Conservation (phyloP, 768 basidiomycete species). For the Russula abietina region DNA sequence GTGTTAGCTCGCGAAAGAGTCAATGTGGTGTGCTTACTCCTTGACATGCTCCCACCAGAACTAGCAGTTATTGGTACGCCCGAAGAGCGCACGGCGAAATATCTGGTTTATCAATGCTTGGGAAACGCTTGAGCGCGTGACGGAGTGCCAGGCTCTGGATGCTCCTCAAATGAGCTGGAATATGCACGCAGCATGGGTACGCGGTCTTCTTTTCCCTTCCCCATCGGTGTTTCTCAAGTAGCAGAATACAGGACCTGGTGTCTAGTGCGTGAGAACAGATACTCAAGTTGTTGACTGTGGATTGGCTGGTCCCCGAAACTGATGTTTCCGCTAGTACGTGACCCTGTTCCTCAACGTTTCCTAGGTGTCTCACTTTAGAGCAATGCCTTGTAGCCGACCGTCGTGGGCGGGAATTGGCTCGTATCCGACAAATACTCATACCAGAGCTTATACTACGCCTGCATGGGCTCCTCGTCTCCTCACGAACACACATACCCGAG, state of each 20-base stretch:
- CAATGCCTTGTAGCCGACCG: slow-evolving; percentile 39
- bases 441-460: slow-evolving; percentile 86
- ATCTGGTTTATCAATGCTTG: slow-evolving; percentile 71
- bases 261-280: slow-evolving; percentile 61
- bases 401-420: slow-evolving; percentile 58
- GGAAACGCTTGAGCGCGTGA: slow-evolving; percentile 57
- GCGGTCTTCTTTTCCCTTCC: slow-evolving; percentile 6
- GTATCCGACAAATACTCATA: slow-evolving; percentile 84
- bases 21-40: slow-evolving; percentile 55
- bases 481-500: slow-evolving; percentile 60
- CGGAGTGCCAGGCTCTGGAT: slow-evolving; percentile 54
- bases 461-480: slow-evolving; percentile 63
- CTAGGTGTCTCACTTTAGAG: background rate
- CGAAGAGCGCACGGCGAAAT: slow-evolving; percentile 67
- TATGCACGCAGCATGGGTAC: slow-evolving; percentile 48
- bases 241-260: slow-evolving; percentile 43
- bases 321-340: slow-evolving; percentile 29
- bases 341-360: background rate
- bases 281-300: slow-evolving; percentile 63
- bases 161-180: slow-evolving; percentile 54
- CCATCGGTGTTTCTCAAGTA: background rate
- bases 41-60: slow-evolving; percentile 57
- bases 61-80: slow-evolving; percentile 57
- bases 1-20: slow-evolving; percentile 70
- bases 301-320: slow-evolving; percentile 64